Evolutionary conservation across 106 monocot species (phyloP).

Genomic region (Agapanthus africanus): DNA sequence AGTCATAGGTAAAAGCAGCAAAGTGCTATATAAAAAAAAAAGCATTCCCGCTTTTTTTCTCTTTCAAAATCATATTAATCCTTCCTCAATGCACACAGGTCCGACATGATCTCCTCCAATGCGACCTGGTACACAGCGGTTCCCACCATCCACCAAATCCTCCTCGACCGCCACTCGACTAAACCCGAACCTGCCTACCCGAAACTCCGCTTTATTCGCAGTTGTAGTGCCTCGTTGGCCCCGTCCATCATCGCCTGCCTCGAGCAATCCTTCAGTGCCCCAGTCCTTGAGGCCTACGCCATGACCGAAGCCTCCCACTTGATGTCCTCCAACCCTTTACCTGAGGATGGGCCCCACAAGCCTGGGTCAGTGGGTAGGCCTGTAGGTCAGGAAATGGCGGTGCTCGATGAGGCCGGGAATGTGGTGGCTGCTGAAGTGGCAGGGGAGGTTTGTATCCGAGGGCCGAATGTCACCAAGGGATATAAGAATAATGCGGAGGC

Average conservation of each 20-base stretch:
- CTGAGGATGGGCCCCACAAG: constrained; percentile 60
- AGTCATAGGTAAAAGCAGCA: too few species aligned
- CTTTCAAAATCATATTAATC: too few species aligned
- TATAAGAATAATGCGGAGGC: constrained; percentile 79
- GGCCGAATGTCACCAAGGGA: constrained; percentile 74
- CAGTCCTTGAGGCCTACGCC: constrained; percentile 93
- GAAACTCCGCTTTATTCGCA: constrained; percentile 80
- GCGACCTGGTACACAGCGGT: constrained; percentile 99
- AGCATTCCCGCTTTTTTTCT: too few species aligned
- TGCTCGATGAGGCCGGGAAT: constrained; percentile 53
- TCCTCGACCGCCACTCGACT: constrained; percentile 67
- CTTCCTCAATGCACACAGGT: neutral
- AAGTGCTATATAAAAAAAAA: too few species aligned
- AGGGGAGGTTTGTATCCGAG: constrained; percentile 86
- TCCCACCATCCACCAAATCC: constrained; percentile 92
- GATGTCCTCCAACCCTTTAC: constrained; percentile 82
- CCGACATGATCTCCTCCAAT: constrained; percentile 49
- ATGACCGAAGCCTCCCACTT: constrained; percentile 95
- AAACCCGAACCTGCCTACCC: constrained; percentile 61
- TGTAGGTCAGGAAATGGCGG: constrained; percentile 65
- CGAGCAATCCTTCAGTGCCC: constrained; percentile 63
- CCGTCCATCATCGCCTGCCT: constrained; percentile 52
- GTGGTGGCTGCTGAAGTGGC: constrained; percentile 11
- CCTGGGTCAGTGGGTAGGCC: constrained; percentile 73
- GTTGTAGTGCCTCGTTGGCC: constrained; percentile 91